Conservation (phyloP, 495 filamentous ascomycete genomes). For the Daldinia childiae region DNA sequence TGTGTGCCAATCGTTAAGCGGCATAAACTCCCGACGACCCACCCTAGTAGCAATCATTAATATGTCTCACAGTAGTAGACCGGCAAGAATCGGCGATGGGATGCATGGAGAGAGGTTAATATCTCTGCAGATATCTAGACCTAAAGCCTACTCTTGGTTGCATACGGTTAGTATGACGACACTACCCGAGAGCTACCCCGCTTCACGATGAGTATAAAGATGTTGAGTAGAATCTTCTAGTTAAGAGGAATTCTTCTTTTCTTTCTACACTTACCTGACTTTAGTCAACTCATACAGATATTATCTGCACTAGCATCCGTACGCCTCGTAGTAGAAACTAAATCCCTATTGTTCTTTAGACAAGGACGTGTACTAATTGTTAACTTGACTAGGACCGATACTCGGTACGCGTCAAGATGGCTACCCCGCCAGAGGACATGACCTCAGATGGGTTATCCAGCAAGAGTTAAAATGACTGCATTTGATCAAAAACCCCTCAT, state of each 20-base stretch:
- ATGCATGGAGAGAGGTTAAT: conserved; percentile 26
- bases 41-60: conserved; percentile 35
- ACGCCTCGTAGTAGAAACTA: conserved; percentile 33
- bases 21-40: conserved; percentile 17
- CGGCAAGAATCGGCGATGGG: conserved; percentile 41
- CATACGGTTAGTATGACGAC: conserved; percentile 40
- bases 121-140: conserved; percentile 15
- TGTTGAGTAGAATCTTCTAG: background rate
- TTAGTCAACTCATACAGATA: conserved; percentile 7
- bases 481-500: conserved; percentile 47
- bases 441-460: conserved; percentile 47
- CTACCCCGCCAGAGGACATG: conserved; percentile 43
- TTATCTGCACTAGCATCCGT: conserved; percentile 22
- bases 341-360: background rate
- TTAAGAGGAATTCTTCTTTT: background rate
- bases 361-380: conserved; percentile 23
- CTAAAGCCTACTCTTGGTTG: conserved; percentile 8
- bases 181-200: conserved; percentile 40
- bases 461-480: conserved; percentile 41
- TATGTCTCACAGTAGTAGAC: conserved; percentile 16
- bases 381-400: conserved; percentile 40
- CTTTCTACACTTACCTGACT: conserved; percentile 14
- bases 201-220: conserved; percentile 40
- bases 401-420: conserved; percentile 48
- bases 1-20: conserved; percentile 22